Evolutionary conservation across 2,329 filamentous ascomycete species (phyloP).

Genomic region (Phaeosphaeria sp.): DNA sequence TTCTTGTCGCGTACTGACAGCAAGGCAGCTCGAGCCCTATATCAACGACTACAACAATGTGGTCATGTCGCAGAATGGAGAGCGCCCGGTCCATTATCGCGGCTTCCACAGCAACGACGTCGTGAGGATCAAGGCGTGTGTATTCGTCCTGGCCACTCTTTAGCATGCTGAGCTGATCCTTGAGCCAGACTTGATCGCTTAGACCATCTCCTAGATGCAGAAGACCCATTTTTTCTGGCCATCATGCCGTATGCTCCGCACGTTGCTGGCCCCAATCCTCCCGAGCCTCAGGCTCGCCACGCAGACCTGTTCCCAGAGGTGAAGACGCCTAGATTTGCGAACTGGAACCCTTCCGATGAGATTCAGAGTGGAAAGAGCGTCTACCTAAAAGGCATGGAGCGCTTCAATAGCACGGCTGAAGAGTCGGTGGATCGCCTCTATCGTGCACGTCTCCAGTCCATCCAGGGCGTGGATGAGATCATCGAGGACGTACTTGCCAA

Average conservation of each 20-base stretch:
- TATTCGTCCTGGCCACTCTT: neutral
- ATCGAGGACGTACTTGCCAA: slow-evolving; percentile 54
- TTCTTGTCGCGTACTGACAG: too few relatives aligned
- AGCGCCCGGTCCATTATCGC: neutral
- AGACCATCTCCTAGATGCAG: neutral
- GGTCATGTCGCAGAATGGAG: neutral
- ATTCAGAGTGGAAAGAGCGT: slow-evolving; percentile 38
- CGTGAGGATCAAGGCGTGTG: neutral
- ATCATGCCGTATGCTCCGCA: neutral
- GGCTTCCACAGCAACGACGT: neutral
- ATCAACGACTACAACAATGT: neutral
- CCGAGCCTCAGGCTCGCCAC: slow-evolving; percentile 66
- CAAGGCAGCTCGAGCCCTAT: neutral
- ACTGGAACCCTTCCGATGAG: slow-evolving; percentile 64
- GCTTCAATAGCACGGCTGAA: slow-evolving; percentile 50
- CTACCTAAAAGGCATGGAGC: slow-evolving; percentile 53
- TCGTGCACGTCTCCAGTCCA: slow-evolving; percentile 55
- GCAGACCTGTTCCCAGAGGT: slow-evolving; percentile 64
- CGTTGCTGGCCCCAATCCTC: slow-evolving; percentile 25
- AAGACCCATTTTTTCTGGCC: neutral
- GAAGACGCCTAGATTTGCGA: slow-evolving; percentile 65
- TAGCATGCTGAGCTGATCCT: neutral
- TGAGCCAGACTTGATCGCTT: neutral
- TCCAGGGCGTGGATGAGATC: slow-evolving; percentile 62
- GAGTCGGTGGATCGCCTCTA: slow-evolving; percentile 62